Evolutionary conservation across 2,329 filamentous ascomycete species (phyloP), one percentile per base, ranked within the genome.

Genomic region (Malbranchea zuffiana): DNA sequence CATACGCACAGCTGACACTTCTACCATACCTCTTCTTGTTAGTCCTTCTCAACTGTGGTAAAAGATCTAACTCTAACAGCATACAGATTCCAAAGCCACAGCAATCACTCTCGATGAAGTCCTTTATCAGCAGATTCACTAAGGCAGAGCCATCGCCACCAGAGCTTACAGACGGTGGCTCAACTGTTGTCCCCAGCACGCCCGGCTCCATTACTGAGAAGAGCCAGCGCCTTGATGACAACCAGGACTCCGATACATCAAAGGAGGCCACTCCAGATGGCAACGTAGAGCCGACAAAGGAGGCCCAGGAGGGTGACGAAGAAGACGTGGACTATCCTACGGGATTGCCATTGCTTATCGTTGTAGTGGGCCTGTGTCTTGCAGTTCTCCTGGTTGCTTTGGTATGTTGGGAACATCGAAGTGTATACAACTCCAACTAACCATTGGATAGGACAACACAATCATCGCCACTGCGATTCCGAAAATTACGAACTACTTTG

Each of bases 391-490:
- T 46, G 3, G 44, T 46, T 16, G 44, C 44, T 12, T 32, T 46
- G 30, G 44, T 46, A 39, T 10, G 42, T 18, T 11, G n/a, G 7
- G 23, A 25, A 7, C 23, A 7, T 13, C 23, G 6, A 17, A 19
- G 17, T 17, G 47, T 40, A 12, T 8, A 0, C 11, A 7, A 7
- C 11, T 8, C n/a, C 32, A n/a, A n/a, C n/a, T n/a, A n/a, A n/a
- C n/a, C n/a, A n/a, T n/a, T n/a, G 15, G 16, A 24, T 21, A 61
- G 57, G 57, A 60, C 33, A 61, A 61, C 19, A 63, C 61, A 0
- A 65, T 65, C 33, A 60, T 69, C 23, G 57, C 61, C 5, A 67
- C 62, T 2, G 66, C 66, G 2, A 66, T 68, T 20, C 66, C 66
- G 10, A 53, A 51, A 11, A 68, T 70, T 34, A 67, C 66, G 0